phyloP scores from a whole-genome alignment of 2,329 filamentous ascomycete species.

The Drechslerella stenobrocha region DNA sequence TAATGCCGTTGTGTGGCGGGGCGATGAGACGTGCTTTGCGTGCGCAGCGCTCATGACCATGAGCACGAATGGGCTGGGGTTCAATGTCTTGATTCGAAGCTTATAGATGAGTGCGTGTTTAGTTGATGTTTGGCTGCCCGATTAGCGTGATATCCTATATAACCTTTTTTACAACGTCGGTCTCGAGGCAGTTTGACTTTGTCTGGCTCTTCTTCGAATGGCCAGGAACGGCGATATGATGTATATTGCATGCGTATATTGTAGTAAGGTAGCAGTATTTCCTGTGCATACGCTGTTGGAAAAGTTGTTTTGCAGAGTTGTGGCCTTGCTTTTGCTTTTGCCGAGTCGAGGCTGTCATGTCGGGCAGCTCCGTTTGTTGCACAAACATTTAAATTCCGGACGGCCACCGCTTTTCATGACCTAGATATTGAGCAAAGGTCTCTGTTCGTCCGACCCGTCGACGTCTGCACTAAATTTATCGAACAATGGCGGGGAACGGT shows the following conservation, averaged over 20 bases:
- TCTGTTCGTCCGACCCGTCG: too few relatives aligned
- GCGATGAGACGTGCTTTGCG: conserved; percentile 47
- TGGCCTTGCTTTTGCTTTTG: too few relatives aligned
- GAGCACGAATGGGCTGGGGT: conserved; percentile 43
- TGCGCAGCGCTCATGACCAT: conserved; percentile 48
- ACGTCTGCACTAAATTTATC: neutral
- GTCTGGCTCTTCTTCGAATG: too few relatives aligned
- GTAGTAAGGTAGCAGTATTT: too few relatives aligned
- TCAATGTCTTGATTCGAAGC: conserved; percentile 43
- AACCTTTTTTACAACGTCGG: neutral
- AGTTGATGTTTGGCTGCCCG: conserved; percentile 7
- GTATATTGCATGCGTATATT: too few relatives aligned
- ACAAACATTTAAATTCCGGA: too few relatives aligned
- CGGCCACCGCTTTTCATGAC: too few relatives aligned
- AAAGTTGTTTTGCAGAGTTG: too few relatives aligned
- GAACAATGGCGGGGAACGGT: neutral
- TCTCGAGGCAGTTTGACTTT: too few relatives aligned
- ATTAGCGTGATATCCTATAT: neutral
- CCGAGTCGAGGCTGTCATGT: neutral
- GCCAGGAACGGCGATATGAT: too few relatives aligned
- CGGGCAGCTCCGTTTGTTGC: neutral
- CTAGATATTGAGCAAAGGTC: too few relatives aligned
- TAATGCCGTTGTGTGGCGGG: conserved; percentile 46
- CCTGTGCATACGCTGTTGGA: too few relatives aligned
- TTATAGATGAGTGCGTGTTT: conserved; percentile 10